A percentile compares a stretch with the other conserved stretches of the same genome.
Conservation (phyloP, 73 alveolate genomes). For the Urostyla sp. region DNA sequence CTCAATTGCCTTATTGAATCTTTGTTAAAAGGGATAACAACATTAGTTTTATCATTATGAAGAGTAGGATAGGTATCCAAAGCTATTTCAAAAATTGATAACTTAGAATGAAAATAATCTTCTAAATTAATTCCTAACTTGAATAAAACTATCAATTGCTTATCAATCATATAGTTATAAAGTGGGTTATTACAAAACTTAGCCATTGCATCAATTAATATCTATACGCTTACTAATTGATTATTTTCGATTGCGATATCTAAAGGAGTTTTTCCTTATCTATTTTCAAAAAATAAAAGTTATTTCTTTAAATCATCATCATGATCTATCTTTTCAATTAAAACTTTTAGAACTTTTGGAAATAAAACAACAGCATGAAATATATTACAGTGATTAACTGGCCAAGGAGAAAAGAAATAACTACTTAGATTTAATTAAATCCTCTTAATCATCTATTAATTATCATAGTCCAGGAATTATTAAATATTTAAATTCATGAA, state of each 20-base stretch:
- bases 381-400: too few species aligned
- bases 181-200: background rate
- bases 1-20: background rate
- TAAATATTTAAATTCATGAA: too few species aligned
- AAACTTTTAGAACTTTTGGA: too few species aligned
- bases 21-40: background rate
- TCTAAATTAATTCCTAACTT: background rate
- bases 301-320: too few species aligned
- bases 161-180: slow-evolving; percentile 1
- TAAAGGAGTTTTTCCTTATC: slow-evolving; percentile 20
- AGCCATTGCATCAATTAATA: background rate
- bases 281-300: too few species aligned
- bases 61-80: background rate
- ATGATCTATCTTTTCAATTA: too few species aligned
- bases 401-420: too few species aligned
- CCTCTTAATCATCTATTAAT: too few species aligned
- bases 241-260: slow-evolving; percentile 9
- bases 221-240: background rate
- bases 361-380: too few species aligned
- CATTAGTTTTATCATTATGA: background rate
- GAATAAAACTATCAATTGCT: background rate
- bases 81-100: background rate
- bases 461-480: too few species aligned
- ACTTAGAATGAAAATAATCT: slow-evolving; percentile 7
- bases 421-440: too few species aligned